Base-by-base conservation (phyloP, 208 protist genomes). In the Acanthamoeba castellanii region DNA sequence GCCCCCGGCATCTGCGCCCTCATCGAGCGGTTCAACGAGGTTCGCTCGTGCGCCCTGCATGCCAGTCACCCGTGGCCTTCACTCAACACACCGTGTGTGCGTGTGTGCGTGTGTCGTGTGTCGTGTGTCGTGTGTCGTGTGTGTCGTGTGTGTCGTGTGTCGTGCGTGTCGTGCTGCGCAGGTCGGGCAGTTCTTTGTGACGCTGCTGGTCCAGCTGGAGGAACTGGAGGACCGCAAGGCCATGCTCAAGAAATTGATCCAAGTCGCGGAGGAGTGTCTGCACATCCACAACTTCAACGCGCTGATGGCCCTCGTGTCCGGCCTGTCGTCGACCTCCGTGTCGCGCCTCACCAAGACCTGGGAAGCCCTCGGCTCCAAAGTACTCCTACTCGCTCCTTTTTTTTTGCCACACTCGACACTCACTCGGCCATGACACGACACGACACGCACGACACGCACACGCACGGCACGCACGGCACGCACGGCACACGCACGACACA, bases 241-340 rank as follows among this genome's bases (percentile, higher is more conserved):
- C 45, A 91, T 91, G 84, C 84, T 91, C 59, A 91, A 91, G 84
- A 91, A 91, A 25, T 25, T 57, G 25, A 91, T 91, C n/a, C 84
- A 70, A 91, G 84, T 91, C 13, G 84, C 84, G 5, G 59, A 91
- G 88, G 88, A 72, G 30, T 93, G 88, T 22, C 45, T 78, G 1
- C 22, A 47, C 30, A 70, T 93, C n/a, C 90, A 93, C 64, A 93
- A 93, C 88, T 93, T 93, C 42, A 37, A 93, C 64, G 27, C 84
- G 20, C 32, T 70, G 84, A 91, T 91, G 84, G 84, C 45, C 16
- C 30, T 91, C 59, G 84, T 91, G 84, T 91, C 84, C 2, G 84
- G 84, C 34, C 84, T 91, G 11, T 55, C n/a, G 30, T 57, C 84
- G 1, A 34, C 84, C 55, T 61, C 84, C 45, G 18, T 91, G 1